phyloP scores from a whole-genome alignment of 140 eudicot genomes.

The Bidens hawaiensis region DNA sequence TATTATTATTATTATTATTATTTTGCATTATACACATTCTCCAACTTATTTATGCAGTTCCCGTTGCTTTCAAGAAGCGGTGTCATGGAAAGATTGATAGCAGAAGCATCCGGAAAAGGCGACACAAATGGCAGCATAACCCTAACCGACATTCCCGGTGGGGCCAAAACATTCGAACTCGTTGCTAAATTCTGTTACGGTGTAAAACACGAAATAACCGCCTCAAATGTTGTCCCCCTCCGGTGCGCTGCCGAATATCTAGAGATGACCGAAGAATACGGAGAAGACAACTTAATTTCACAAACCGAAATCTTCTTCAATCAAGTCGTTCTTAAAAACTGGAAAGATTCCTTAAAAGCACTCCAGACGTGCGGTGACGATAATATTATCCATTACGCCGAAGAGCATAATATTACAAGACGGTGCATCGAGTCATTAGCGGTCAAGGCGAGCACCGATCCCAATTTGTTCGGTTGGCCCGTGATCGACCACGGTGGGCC shows the following conservation, averaged over 20 bases:
- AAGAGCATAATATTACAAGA: conserved; percentile 57
- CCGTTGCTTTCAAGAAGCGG: conserved; percentile 96
- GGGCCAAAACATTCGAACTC: conserved; percentile 76
- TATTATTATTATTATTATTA: not conserved
- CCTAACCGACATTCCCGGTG: conserved; percentile 75
- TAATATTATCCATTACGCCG: conserved; percentile 47
- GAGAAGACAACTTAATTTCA: conserved; percentile 80
- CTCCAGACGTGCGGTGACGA: conserved; percentile 68
- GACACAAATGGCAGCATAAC: conserved; percentile 48
- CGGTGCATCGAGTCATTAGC: conserved; percentile 87
- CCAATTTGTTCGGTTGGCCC: conserved; percentile 90
- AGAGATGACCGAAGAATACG: conserved; percentile 88
- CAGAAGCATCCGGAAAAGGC: conserved; percentile 57
- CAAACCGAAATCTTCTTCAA: conserved; percentile 76
- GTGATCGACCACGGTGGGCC: conserved; percentile 82
- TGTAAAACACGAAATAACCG: conserved; percentile 85
- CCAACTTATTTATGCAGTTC: conserved; percentile 42
- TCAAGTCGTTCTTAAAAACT: conserved; percentile 58
- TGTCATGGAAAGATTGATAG: conserved; percentile 73
- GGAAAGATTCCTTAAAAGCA: conserved; percentile 85
- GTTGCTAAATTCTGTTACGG: conserved; percentile 95
- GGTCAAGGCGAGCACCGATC: conserved; percentile 76
- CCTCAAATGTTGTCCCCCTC: conserved; percentile 75
- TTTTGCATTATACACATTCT: not conserved
- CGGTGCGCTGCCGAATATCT: conserved; percentile 88